Percentiles rank a stretch among this genome's conserved stretches.
Evolutionary conservation across 495 filamentous ascomycete species (phyloP).

Genomic region (Cercophora samala): DNA sequence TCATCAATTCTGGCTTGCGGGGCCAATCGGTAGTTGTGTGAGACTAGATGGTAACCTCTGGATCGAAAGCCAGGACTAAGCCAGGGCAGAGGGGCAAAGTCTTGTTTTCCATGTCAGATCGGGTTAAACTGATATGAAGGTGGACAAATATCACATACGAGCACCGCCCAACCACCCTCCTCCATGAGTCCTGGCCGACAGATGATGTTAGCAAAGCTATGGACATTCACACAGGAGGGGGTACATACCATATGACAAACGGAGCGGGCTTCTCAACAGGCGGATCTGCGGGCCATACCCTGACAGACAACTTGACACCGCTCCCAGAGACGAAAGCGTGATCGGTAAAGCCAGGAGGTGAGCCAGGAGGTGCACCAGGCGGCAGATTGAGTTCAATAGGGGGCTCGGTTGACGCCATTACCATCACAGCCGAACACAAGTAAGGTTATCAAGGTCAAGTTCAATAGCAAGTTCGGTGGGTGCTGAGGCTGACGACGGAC

Average conservation of each 20-base stretch:
- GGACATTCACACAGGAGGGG: background rate
- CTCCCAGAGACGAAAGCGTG: constrained; percentile 22
- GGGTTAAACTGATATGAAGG: background rate
- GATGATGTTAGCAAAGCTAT: background rate
- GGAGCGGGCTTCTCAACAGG: constrained; percentile 20
- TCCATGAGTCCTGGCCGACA: constrained; percentile 26
- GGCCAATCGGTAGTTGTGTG: constrained; percentile 34
- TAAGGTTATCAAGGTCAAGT: background rate
- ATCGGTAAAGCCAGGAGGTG: constrained; percentile 22
- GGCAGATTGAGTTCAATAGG: background rate
- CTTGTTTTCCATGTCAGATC: background rate
- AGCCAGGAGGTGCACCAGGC: constrained; percentile 14
- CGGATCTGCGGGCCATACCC: constrained; percentile 27
- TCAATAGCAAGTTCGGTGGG: background rate
- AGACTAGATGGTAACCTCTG: constrained; percentile 31
- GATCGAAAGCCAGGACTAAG: constrained; percentile 25
- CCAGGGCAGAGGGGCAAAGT: constrained; percentile 27
- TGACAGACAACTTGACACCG: constrained; percentile 22
- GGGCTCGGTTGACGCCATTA: background rate
- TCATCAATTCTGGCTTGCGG: constrained; percentile 28
- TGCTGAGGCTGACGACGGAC: background rate
- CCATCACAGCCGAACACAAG: background rate
- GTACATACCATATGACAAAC: constrained; percentile 21
- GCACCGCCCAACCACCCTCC: constrained; percentile 30
- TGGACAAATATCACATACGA: constrained; percentile 13